phyloP scores from a whole-genome alignment of 352 stramenopile genomes.

The Phytophthora pistaciae region DNA sequence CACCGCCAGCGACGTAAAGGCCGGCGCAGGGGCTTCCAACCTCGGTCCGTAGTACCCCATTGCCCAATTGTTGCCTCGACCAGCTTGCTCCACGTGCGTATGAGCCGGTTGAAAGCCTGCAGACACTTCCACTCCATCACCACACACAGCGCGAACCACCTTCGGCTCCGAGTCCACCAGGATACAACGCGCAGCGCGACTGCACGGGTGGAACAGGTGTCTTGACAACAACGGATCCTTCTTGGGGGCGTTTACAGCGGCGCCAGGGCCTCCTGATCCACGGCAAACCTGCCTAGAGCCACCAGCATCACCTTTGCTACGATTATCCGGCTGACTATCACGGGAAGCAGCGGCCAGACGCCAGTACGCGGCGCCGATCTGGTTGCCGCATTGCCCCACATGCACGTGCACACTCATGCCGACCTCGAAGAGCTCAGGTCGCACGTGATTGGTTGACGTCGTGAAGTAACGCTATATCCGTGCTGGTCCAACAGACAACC shows the following conservation, averaged over 20 bases:
- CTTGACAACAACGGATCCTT: constrained; percentile 31
- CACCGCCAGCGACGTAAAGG: constrained; percentile 42
- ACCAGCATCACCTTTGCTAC: neutral
- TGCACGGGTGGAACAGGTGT: constrained; percentile 61
- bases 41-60: constrained; percentile 78
- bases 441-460: constrained; percentile 12
- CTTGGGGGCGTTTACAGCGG: constrained; percentile 7
- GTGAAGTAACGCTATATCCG: neutral
- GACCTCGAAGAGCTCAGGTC: neutral
- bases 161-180: constrained; percentile 87
- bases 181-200: constrained; percentile 64
- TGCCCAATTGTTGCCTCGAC: constrained; percentile 91
- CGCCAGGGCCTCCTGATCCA: neutral
- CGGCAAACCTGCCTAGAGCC: constrained; percentile 8
- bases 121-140: neutral
- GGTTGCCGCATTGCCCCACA: constrained; percentile 82
- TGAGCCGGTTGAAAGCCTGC: constrained; percentile 50
- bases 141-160: constrained; percentile 56
- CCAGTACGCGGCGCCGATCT: constrained; percentile 82
- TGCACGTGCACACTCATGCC: constrained; percentile 72
- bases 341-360: constrained; percentile 34
- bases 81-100: constrained; percentile 69
- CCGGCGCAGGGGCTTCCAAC: constrained; percentile 19
- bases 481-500: neutral
- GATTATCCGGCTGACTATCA: constrained; percentile 1